Evolutionary conservation across 225 moss, liverwort and hornwort genomes (phyloP).

Genomic region (Polytrichum commune): DNA sequence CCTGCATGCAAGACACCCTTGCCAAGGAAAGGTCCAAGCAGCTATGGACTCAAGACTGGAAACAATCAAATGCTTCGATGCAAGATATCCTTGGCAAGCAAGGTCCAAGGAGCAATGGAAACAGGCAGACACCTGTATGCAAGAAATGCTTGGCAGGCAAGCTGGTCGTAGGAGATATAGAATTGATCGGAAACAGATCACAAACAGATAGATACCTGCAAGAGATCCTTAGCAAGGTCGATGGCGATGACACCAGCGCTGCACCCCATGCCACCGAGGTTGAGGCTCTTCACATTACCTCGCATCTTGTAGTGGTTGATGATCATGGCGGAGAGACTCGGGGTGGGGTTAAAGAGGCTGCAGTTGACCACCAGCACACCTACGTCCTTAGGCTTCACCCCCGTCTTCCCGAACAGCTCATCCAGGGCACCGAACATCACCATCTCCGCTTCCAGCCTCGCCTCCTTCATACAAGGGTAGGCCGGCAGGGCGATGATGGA

Average conservation of each 20-base stretch:
- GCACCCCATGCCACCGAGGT: constrained; percentile 12
- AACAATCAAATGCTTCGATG: background rate
- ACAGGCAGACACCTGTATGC: background rate
- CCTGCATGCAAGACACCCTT: background rate
- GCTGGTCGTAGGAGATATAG: background rate
- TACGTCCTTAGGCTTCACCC: constrained; percentile 8
- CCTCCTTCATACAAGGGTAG: constrained; percentile 7
- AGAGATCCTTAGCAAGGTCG: constrained; percentile 9
- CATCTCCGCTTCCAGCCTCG: constrained; percentile 7
- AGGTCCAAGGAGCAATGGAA: background rate
- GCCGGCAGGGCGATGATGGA: background rate
- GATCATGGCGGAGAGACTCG: constrained; percentile 8
- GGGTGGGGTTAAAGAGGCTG: constrained; percentile 9
- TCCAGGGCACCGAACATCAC: constrained; percentile 9
- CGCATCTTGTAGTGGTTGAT: constrained; percentile 18
- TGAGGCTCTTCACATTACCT: constrained; percentile 4
- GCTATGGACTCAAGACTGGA: background rate
- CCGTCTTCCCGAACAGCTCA: constrained; percentile 13
- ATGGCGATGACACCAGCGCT: constrained; percentile 7
- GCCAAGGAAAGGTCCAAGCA: background rate
- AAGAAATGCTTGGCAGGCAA: background rate
- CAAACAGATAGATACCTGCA: background rate
- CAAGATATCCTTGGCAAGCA: background rate
- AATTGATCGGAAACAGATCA: background rate
- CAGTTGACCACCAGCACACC: constrained; percentile 6